A percentile compares a stretch with the other conserved stretches of the same genome.
Conservation (phyloP, 1,284 basidiomycete genomes). For the Heterobasidion annosum region DNA sequence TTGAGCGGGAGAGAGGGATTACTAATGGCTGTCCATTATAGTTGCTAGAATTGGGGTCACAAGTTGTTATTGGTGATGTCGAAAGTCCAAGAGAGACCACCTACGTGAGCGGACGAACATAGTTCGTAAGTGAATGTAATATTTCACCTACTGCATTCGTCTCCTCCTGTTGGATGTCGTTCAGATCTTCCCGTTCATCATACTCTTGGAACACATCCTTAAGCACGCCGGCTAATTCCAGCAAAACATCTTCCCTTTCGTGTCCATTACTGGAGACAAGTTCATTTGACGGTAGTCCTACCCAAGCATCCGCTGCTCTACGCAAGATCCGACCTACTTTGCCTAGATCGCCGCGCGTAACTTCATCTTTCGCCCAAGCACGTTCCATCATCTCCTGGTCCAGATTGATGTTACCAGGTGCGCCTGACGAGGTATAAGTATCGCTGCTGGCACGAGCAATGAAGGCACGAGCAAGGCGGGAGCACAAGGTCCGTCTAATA, state of each 20-base stretch:
- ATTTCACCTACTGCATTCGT: conserved; percentile 51
- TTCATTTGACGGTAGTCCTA: conserved; percentile 15
- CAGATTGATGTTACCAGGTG: conserved; percentile 41
- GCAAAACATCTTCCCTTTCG: conserved; percentile 45
- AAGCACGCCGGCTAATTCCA: conserved; percentile 57
- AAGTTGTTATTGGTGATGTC: conserved; percentile 1
- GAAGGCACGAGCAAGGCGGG: conserved; percentile 55
- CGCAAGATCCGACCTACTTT: conserved; percentile 46
- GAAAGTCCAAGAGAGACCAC: conserved; percentile 13
- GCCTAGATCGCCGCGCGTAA: conserved; percentile 50
- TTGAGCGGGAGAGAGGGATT: conserved; percentile 42
- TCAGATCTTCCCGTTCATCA: conserved; percentile 53
- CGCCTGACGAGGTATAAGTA: conserved; percentile 49
- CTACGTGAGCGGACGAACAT: conserved; percentile 47
- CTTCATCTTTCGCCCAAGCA: conserved; percentile 60
- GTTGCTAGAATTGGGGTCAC: conserved; percentile 27
- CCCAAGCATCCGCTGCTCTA: conserved; percentile 49
- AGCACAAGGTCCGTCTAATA: conserved; percentile 49
- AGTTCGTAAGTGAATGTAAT: conserved; percentile 45
- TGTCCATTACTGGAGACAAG: conserved; percentile 17
- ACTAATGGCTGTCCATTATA: conserved; percentile 40
- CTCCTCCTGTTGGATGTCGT: conserved; percentile 56
- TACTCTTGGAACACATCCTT: conserved; percentile 67
- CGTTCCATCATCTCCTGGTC: conserved; percentile 56
- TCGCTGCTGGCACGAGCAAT: conserved; percentile 44